Percentiles rank a stretch among this genome's conserved stretches.
Conservation (phyloP, 768 basidiomycete genomes). For the Lactifluus echinatus region DNA sequence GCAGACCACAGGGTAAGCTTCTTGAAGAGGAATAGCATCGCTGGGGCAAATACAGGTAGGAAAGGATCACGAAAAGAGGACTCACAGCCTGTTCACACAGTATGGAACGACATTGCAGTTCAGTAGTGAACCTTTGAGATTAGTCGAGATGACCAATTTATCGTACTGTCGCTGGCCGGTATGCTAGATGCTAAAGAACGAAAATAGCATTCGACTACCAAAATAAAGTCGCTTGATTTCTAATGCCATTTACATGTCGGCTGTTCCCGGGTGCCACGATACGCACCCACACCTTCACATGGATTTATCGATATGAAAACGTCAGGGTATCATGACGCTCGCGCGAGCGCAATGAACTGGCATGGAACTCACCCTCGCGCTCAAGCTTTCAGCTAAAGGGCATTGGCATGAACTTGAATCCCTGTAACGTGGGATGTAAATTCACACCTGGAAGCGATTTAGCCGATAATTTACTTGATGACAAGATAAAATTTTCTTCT, state of each 20-base stretch:
- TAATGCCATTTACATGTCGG: no score
- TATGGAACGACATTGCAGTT: background rate
- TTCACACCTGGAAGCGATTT: background rate
- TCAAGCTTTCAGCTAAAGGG: background rate
- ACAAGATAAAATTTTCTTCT: background rate
- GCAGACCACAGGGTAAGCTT: no score
- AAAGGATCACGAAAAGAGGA: no score
- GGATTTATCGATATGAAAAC: background rate
- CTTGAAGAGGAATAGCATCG: background rate
- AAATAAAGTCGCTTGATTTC: no score
- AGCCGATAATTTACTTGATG: background rate
- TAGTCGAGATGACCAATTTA: background rate
- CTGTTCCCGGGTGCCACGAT: no score
- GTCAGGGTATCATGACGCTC: background rate
- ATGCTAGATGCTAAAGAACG: no score
- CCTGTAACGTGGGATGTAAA: no score
- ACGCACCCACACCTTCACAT: no score
- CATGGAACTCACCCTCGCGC: background rate
- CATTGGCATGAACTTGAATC: no score
- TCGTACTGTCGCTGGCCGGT: no score
- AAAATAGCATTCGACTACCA: no score
- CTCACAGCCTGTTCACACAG: background rate
- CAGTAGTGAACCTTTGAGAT: background rate
- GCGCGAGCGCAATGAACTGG: background rate
- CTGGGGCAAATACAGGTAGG: no score